A percentile compares a stretch with the other conserved stretches of the same genome.
phyloP scores from a whole-genome alignment of 2,329 filamentous ascomycete genomes.

The Aspergillus neoniger region DNA sequence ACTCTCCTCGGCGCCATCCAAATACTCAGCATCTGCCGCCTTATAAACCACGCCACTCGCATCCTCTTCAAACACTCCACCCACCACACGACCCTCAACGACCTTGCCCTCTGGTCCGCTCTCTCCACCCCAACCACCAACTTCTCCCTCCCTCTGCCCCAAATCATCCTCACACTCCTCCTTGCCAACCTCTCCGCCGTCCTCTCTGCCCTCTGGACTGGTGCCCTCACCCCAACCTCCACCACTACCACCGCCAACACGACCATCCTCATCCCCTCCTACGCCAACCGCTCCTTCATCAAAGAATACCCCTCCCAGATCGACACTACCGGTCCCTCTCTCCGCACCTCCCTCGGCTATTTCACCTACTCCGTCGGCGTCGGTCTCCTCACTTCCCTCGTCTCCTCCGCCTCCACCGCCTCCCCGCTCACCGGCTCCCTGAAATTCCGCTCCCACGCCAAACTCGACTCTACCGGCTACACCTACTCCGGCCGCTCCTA shows the following conservation, averaged over 20 bases:
- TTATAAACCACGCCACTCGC: constrained; percentile 1
- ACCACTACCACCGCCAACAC: not conserved
- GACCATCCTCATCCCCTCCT: not conserved
- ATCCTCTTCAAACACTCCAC: not conserved
- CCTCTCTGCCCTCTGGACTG: constrained; percentile 3
- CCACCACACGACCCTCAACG: not conserved
- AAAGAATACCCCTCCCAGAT: not conserved
- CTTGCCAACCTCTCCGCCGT: constrained; percentile 1
- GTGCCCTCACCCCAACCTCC: not conserved
- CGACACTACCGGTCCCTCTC: not conserved
- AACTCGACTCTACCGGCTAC: constrained; percentile 8
- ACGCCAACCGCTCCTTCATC: not conserved
- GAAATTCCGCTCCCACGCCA: not conserved
- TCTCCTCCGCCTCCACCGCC: constrained; percentile 5
- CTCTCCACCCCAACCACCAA: not conserved
- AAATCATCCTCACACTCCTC: not conserved
- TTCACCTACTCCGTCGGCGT: constrained; percentile 3
- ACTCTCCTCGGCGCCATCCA: not conserved
- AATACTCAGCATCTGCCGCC: not conserved
- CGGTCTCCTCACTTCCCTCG: not conserved
- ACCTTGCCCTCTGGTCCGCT: not conserved
- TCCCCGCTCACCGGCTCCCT: not conserved
- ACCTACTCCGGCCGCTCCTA: constrained; percentile 1
- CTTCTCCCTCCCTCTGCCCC: not conserved
- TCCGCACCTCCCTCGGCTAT: not conserved